phyloP scores from a whole-genome alignment of 345 rosid species.

The Populus simonii region DNA sequence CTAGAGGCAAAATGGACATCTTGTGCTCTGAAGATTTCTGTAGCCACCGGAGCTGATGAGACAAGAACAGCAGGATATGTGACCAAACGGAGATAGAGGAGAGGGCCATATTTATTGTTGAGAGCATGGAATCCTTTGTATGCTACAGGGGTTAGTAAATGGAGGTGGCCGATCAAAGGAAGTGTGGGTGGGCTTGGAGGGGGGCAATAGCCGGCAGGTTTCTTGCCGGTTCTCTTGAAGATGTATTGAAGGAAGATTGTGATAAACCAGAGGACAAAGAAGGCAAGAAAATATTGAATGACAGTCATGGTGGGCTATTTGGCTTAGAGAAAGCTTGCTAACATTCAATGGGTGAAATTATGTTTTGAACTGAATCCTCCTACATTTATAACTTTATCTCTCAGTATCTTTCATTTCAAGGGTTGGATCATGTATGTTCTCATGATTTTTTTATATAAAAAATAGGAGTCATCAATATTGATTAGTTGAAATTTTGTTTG shows the following conservation, averaged over 20 bases:
- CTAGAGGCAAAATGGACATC: constrained; percentile 25
- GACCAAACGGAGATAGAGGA: neutral
- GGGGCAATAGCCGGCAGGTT: constrained; percentile 6
- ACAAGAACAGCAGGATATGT: neutral
- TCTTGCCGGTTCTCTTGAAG: neutral
- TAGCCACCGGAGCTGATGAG: neutral
- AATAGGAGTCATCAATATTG: neutral
- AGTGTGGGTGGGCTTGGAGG: constrained; percentile 46
- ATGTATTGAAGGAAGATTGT: neutral
- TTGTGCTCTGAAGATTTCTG: constrained; percentile 9
- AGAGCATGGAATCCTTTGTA: constrained; percentile 29
- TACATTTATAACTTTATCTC: neutral
- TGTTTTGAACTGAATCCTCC: neutral
- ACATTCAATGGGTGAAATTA: neutral
- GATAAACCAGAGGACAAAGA: neutral
- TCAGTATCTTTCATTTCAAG: neutral
- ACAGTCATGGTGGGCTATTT: neutral
- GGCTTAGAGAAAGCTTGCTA: neutral
- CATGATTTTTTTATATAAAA: no score
- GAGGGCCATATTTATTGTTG: neutral
- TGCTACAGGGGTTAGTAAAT: constrained; percentile 25
- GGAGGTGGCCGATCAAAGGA: constrained; percentile 47
- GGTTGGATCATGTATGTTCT: no score
- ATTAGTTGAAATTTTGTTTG: neutral
- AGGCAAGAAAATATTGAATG: neutral